These are phyloP conservation scores for Xylariaceae sp. DNA, from an alignment of 2,329 filamentous ascomycete species.

Conservation along the genomic window DNA sequence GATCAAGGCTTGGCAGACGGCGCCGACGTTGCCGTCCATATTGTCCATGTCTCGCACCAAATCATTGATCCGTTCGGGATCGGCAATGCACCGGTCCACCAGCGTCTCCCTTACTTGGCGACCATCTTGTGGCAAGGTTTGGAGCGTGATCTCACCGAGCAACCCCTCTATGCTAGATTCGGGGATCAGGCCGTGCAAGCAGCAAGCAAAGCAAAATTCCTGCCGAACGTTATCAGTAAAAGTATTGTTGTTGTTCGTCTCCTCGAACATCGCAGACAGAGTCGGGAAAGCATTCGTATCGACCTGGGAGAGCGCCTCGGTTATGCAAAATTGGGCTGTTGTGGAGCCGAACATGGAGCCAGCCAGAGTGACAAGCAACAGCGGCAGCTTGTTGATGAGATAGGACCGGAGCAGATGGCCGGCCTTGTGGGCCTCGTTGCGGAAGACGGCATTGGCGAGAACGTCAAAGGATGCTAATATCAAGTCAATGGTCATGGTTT, in stretches of 20 bases:
- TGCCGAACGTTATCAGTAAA: constrained; percentile 56
- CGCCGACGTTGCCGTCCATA: constrained; percentile 87
- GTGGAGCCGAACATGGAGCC: constrained; percentile 69
- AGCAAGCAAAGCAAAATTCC: constrained; percentile 86
- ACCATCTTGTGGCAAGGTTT: constrained; percentile 66
- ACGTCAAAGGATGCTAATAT: constrained; percentile 87
- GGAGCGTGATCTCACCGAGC: constrained; percentile 77
- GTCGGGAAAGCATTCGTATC: constrained; percentile 71
- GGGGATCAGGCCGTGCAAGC: constrained; percentile 77
- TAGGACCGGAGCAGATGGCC: constrained; percentile 81
- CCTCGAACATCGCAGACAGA: constrained; percentile 54
- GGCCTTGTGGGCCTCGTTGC: constrained; percentile 47
- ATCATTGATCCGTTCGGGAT: constrained; percentile 68
- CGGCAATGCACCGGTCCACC: constrained; percentile 69
- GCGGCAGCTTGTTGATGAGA: constrained; percentile 62
- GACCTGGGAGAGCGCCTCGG: constrained; percentile 70
- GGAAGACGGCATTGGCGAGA: constrained; percentile 78
- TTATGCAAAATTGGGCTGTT: constrained; percentile 64
- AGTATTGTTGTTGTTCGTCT: constrained; percentile 51
- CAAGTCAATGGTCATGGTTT: constrained; percentile 72
- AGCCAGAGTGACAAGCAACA: constrained; percentile 48
- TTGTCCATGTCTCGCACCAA: constrained; percentile 78
- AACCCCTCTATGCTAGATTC: constrained; percentile 73
- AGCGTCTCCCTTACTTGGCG: constrained; percentile 74
- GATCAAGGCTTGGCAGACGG: constrained; percentile 71